Base-by-base conservation (phyloP, 192 early-diverging fungal genomes). In the Coemansia sp. region DNA sequence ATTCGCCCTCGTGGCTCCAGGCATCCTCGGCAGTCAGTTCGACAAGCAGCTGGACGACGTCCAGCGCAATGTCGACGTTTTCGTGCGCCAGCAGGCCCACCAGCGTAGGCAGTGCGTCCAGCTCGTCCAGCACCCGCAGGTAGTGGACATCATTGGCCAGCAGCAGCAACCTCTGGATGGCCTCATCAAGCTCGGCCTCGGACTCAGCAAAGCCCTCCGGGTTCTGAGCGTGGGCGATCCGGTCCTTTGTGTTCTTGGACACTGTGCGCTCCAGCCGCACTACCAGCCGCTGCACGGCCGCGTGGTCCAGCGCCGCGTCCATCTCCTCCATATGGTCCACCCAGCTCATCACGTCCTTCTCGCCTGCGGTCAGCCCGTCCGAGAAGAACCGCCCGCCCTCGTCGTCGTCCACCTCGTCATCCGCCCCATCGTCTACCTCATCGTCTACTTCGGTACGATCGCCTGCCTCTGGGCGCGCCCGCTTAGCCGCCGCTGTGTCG, bases 151-250 rank as follows among this genome's bases (percentile, higher is more conserved):
- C 84, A 39, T 87, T 85, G 7, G 90, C 84, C 32, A 92, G 56
- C 13, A 80, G 75, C 50, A 84, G 61, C 38, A 99, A 60, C 22
- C 64, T 71, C 46, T 92, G 87, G 34, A 96, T 82, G 27, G 88
- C 88, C 53, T 93, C 90, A 49, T 93, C 94, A 23, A 99, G 72
- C 54, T 96, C 93, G 8, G 89, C 83, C 62, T 99, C 96, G 20
- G 92, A 96, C 44, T 96, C 92, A 54, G 94, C 87, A 66, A 98
- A 98, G 38, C 78, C 71, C 51, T 42, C 32, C 3, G 74, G 72
- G 22, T 31, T 34, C 19, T 88, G 77, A 0, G 82, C 58, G 61
- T 87, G 85, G 55, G 85, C 83, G 11, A 90, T 79, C 29, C 96
- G 85, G 54, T 88, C 76, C 42, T 90, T 82, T 42, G 89, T 84